Base-by-base conservation (phyloP, 768 basidiomycete species). In the Cubamyces sp. region DNA sequence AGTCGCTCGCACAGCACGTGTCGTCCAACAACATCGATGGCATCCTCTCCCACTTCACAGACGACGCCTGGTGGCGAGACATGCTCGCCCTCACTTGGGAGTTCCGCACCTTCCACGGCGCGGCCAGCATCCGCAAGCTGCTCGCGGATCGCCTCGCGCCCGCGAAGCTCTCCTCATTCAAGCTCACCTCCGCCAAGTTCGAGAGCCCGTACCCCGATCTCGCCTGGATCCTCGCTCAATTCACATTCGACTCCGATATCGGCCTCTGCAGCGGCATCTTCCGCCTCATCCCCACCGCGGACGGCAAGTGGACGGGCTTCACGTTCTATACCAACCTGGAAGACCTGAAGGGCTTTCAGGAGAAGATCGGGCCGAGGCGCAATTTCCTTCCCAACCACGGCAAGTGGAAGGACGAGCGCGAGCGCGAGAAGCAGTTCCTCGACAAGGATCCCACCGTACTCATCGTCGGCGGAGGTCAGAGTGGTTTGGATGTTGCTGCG, bases 401-500 rank as follows among this genome's bases (percentile, higher is more conserved):
- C 51, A 74, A 78, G 64, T 82, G 80, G 80, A 61, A 71, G 16
- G 77, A 79, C 52, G 67, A 74, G 59, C 71, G 80, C 26, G 69
- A 66, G 21, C 69, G 69, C 47, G 75, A 76, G 69, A 51, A 63
- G 41, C 75, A 76, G 64, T 84, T 79, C 65, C 71, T 68, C 11
- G 79, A 81, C 26, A 70, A 71, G 18, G 78, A 84, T 25, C 86
- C 86, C 0, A 70, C 74, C 6, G 87, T 87, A 2, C 64, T 88
- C 58, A 73, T 87, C 34, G 74, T 81, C 28, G 80, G 82, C 2
- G 81, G 74, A 14, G 81, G 84, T 4, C 85, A 87, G 54, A 77
- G 79, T 49, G 87, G 87, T 3, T 68, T 86, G 39, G 82, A 81
- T 9, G 66, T 84, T 21, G 85, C 85, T 0, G 87, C 86, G n/a